These are phyloP conservation scores for Hypomyces rosellus DNA, from an alignment of 2,329 filamentous ascomycete genomes.

Conservation along the genomic window DNA sequence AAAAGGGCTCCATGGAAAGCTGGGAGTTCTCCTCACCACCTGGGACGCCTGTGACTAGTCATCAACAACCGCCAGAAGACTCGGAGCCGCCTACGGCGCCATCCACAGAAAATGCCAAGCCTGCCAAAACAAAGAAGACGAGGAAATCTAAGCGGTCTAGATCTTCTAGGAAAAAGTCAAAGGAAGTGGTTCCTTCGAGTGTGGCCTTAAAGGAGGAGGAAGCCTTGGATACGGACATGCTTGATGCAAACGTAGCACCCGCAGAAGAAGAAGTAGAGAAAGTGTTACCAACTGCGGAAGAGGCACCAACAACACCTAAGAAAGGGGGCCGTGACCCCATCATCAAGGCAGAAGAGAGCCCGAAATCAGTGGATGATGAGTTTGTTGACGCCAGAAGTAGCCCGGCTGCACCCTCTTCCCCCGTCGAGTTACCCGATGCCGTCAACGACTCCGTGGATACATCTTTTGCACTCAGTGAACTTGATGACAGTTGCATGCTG, in stretches of 20 bases:
- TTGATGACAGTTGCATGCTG: conserved; percentile 42
- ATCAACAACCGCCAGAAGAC: conserved; percentile 17
- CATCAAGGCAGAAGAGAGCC: conserved; percentile 26
- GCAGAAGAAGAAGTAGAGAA: background rate
- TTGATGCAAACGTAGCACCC: conserved; percentile 4
- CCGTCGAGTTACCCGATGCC: background rate
- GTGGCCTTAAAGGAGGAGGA: conserved; percentile 1
- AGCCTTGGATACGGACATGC: conserved; percentile 6
- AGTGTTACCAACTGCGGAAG: background rate
- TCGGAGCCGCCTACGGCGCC: conserved; percentile 13
- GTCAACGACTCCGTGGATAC: conserved; percentile 13
- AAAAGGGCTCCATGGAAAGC: conserved; percentile 26
- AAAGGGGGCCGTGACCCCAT: conserved; percentile 10
- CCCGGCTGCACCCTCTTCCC: conserved; percentile 23
- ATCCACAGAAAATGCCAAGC: conserved; percentile 11
- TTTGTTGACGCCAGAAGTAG: conserved; percentile 46
- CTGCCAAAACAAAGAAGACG: conserved; percentile 10
- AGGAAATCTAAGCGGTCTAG: background rate
- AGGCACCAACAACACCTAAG: conserved; percentile 15
- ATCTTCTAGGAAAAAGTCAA: conserved; percentile 2
- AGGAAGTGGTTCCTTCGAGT: conserved; percentile 26
- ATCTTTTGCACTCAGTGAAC: conserved; percentile 38
- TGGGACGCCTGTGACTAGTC: conserved; percentile 39
- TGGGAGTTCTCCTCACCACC: conserved; percentile 55
- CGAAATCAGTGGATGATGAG: conserved; percentile 39